These are phyloP conservation scores for Apodospora peruviana DNA, from an alignment of 495 filamentous ascomycete species.

Conservation along the genomic window DNA sequence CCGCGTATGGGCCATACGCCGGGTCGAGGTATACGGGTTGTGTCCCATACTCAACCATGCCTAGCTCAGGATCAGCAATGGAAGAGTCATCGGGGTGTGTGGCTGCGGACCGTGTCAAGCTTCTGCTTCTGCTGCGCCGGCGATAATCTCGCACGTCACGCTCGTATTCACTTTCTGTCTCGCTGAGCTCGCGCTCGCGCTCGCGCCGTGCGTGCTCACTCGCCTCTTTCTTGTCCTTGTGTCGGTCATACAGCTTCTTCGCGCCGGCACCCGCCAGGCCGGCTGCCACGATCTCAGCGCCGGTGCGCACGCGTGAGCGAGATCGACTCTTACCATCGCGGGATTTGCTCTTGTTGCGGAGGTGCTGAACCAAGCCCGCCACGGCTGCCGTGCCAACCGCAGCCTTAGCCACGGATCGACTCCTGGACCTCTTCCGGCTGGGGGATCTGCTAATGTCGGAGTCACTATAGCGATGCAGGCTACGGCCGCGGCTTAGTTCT, in stretches of 20 bases:
- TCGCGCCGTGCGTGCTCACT: conserved; percentile 38
- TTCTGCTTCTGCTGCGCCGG: conserved; percentile 50
- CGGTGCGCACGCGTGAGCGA: conserved; percentile 51
- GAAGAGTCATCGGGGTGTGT: conserved; percentile 36
- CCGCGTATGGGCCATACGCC: conserved; percentile 5
- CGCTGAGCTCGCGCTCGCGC: conserved; percentile 29
- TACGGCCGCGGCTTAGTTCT: conserved; percentile 61
- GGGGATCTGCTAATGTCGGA: conserved; percentile 27
- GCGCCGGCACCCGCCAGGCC: conserved; percentile 74
- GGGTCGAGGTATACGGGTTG: conserved; percentile 47
- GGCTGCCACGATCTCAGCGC: conserved; percentile 62
- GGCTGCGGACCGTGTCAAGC: conserved; percentile 47
- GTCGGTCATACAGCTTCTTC: conserved; percentile 74
- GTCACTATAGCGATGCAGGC: conserved; percentile 55
- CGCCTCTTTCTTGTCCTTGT: conserved; percentile 43
- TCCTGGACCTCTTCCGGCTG: conserved; percentile 47
- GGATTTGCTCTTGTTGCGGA: conserved; percentile 62
- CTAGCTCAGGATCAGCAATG: conserved; percentile 58
- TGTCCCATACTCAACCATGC: conserved; percentile 77
- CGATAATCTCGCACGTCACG: conserved; percentile 13
- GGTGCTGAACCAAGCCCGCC: conserved; percentile 69
- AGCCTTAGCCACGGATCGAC: conserved; percentile 69
- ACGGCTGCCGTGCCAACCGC: conserved; percentile 73
- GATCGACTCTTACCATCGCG: conserved; percentile 52
- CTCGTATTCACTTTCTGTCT: conserved; percentile 22